Evolutionary conservation across 768 basidiomycete species (phyloP), one percentile per base, ranked within the genome.

Genomic region (Cyclocybe cylindracea): DNA sequence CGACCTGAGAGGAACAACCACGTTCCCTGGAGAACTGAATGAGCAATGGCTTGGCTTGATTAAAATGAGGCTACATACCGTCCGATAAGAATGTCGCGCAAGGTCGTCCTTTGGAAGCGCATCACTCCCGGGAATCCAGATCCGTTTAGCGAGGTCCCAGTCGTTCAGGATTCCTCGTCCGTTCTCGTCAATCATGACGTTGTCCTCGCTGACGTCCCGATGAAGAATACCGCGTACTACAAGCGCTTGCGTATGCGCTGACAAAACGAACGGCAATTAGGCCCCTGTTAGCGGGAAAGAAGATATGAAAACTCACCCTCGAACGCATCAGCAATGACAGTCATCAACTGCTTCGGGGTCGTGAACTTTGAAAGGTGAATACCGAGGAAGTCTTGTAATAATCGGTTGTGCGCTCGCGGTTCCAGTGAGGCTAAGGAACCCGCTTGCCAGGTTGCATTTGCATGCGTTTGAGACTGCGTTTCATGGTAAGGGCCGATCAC

Each of bases 1-100:
- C 41, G 48, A 1, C 54, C 45, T 4, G 67, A 67, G 50, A 67
- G 63, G 42, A 68, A 68, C 16, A 58, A 56, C 67, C 67, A 68
- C 16, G 65, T 70, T 4, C 67, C 69, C 67, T 69, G 48, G 34
- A 34, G 36, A n/a, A 36, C 4, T 37, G 41, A 10, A 38, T 9
- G 10, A 33, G 32, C 33, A 29, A n/a, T 24, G 14, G 43, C 24
- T 35, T 44, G 19, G 24, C 42, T 32, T 1, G 38, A 3, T 2
- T n/a, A 36, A 11, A 56, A 38, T 40, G 16, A 36, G 31, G 7
- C 16, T 13, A 10, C 36, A 11, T 37, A n/a, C n/a, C 10, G 49
- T 44, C 19, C 31, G 19, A 11, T 31, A 24, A 36, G 10, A 16
- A 59, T 55, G 29, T 31, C 59, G 58, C 10, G 58, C 52, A 34